Evolutionary conservation across 352 stramenopile genomes (phyloP), one percentile per base, ranked within the genome.

Genomic region (Phytophthora hybrid): DNA sequence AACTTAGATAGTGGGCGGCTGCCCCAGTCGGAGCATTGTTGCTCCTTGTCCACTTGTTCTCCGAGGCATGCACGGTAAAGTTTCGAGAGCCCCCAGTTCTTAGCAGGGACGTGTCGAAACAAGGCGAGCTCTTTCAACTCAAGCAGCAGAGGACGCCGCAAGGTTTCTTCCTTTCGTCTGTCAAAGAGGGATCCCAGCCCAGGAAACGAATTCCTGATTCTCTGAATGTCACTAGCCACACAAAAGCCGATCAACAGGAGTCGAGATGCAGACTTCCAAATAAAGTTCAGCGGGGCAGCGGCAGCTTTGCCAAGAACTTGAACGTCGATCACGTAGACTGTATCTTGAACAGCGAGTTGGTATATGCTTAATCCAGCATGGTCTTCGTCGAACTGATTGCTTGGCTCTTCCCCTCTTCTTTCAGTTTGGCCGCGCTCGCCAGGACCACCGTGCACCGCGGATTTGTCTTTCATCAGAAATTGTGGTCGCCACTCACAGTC

Each of bases 401-500:
- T 65, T 16, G 55, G 47, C 3, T 71, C 34, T 4, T 55, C 53
- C 0, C 39, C 52, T 32, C n/a, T 37, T 52, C 66, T 57, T 29
- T 5, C 26, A 32, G 7, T 34, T 49, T 44, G 46, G 6, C 41
- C 41, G 14, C 41, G 41, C 14, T 49, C 41, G 41, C 14, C 41
- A 57, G 19, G 39, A 29, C 14, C 19, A n/a, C 3, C 21, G 32
- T 32, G 60, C 16, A 31, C 59, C 13, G 13, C 46, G 16, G 55
- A 21, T 10, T 10, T 2, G 9, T 74, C 49, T 57, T 78, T 78
- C 32, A 63, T 18, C 14, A 87, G 16, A 59, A 84, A 83, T 66
- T 90, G 76, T 5, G 85, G 85, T 10, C 83, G 75, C 83, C 85
- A 93, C 44, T 93, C 85, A 70, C 83, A 90, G 52, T 93, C 85